Percentiles rank a stretch among this genome's conserved stretches.
phyloP scores from a whole-genome alignment of 2,329 filamentous ascomycete genomes.

The Arthrobotrys musiformis region DNA sequence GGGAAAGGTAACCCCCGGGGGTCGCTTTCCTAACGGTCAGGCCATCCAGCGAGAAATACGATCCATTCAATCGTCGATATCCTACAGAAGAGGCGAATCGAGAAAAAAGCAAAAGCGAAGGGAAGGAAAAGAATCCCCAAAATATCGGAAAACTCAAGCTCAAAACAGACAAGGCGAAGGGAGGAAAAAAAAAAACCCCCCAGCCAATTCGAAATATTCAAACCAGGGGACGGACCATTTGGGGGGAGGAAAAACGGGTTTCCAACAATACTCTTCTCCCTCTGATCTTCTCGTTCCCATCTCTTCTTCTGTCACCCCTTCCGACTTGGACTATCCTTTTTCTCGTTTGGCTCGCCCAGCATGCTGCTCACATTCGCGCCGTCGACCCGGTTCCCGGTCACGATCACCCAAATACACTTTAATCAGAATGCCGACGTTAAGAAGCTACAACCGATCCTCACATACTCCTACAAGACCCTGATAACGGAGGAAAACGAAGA shows the following conservation, averaged over 20 bases:
- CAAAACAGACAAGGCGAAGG: not conserved
- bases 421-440: slow-evolving; percentile 77
- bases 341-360: slow-evolving; percentile 7
- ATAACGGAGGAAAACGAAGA: slow-evolving; percentile 76
- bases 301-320: no score
- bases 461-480: slow-evolving; percentile 85
- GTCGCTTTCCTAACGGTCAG: slow-evolving; percentile 37
- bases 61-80: not conserved
- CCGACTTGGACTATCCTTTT: slow-evolving; percentile 12
- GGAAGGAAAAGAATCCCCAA: not conserved
- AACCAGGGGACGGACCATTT: not conserved
- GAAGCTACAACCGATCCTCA: slow-evolving; percentile 80
- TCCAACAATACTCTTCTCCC: no score
- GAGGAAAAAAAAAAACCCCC: not conserved
- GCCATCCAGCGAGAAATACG: slow-evolving; percentile 3
- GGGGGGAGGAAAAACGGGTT: no score
- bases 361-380: slow-evolving; percentile 60
- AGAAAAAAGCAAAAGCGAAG: no score
- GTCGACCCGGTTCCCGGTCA: slow-evolving; percentile 87
- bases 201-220: not conserved
- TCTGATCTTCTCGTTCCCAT: no score
- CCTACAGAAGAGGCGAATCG: no score
- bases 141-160: no score
- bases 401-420: slow-evolving; percentile 85
- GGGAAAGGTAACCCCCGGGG: slow-evolving; percentile 40